Evolutionary conservation across 2,329 filamentous ascomycete species (phyloP).

Genomic region (Pestalotiopsis sp.): DNA sequence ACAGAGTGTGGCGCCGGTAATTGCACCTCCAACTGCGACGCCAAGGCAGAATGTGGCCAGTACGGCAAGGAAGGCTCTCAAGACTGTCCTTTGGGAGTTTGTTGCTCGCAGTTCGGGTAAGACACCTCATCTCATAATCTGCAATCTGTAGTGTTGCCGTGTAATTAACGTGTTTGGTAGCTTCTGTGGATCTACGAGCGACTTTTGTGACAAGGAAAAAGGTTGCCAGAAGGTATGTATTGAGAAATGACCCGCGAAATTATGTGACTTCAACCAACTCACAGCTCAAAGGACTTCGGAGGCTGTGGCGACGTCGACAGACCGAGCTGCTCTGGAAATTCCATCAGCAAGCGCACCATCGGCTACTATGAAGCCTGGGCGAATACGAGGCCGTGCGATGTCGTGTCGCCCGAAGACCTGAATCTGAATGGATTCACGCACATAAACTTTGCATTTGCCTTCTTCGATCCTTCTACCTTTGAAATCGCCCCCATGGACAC

Average conservation of each 20-base stretch:
- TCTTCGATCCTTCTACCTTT: slow-evolving; percentile 37
- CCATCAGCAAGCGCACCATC: slow-evolving; percentile 21
- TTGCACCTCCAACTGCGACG: not conserved
- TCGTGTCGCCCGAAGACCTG: not conserved
- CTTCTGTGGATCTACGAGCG: slow-evolving; percentile 4
- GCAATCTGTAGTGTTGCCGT: rapidly evolving
- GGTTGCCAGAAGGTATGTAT: not conserved
- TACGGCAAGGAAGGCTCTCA: not conserved
- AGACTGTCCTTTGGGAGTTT: not conserved
- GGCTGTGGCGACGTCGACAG: not conserved
- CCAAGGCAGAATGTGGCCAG: not conserved
- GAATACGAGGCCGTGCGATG: slow-evolving; percentile 21
- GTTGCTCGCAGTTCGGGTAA: not conserved
- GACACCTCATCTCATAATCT: not conserved
- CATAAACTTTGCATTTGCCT: slow-evolving; percentile 41
- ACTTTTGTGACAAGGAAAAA: slow-evolving; percentile 16
- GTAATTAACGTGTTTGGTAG: not conserved
- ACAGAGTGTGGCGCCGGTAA: slow-evolving; percentile 20
- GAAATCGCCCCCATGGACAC: slow-evolving; percentile 25
- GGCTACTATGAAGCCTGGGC: slow-evolving; percentile 40
- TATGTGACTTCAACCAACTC: no score
- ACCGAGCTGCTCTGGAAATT: slow-evolving; percentile 3
- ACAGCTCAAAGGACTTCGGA: not conserved
- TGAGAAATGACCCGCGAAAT: no score
- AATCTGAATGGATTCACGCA: slow-evolving; percentile 33